These are phyloP conservation scores for Ceratocystis papillata DNA, from an alignment of 2,329 filamentous ascomycete species.

Conservation along the genomic window DNA sequence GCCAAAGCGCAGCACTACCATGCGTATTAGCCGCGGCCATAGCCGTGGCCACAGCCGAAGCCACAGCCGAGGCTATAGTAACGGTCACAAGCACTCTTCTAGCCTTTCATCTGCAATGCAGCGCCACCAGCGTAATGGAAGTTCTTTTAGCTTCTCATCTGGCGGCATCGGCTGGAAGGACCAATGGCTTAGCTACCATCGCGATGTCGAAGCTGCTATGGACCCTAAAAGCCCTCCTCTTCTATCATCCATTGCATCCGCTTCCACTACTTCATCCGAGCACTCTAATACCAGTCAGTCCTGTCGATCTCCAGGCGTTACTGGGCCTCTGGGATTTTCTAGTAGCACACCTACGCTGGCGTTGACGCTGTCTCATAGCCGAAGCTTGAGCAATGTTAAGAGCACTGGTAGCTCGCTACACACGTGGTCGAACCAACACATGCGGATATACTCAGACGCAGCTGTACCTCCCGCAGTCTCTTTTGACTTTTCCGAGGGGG, in stretches of 20 bases:
- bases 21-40: slow-evolving; percentile 37
- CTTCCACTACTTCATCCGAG: slow-evolving; percentile 6
- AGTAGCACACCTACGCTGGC: slow-evolving; percentile 8
- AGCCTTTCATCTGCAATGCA: slow-evolving; percentile 14
- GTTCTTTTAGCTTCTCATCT: slow-evolving; percentile 39
- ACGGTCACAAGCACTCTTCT: slow-evolving; percentile 11
- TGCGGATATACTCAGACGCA: slow-evolving; percentile 37
- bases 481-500: slow-evolving; percentile 38
- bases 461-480: slow-evolving; percentile 34
- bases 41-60: slow-evolving; percentile 28
- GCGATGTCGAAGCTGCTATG: slow-evolving; percentile 7
- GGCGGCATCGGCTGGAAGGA: slow-evolving; percentile 35
- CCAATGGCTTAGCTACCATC: slow-evolving; percentile 33
- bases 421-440: slow-evolving; percentile 28
- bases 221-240: not conserved
- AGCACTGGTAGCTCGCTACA: slow-evolving; percentile 4
- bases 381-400: slow-evolving; percentile 21
- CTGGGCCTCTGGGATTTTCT: not conserved
- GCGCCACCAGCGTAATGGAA: slow-evolving; percentile 33
- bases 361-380: slow-evolving; percentile 13
- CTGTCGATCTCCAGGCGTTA: not conserved
- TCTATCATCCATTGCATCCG: not conserved
- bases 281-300: not conserved
- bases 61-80: not conserved
- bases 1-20: slow-evolving; percentile 43